These are phyloP conservation scores for Candida palmyrensis DNA, from an alignment of 805 yeast species.

Conservation along the genomic window DNA sequence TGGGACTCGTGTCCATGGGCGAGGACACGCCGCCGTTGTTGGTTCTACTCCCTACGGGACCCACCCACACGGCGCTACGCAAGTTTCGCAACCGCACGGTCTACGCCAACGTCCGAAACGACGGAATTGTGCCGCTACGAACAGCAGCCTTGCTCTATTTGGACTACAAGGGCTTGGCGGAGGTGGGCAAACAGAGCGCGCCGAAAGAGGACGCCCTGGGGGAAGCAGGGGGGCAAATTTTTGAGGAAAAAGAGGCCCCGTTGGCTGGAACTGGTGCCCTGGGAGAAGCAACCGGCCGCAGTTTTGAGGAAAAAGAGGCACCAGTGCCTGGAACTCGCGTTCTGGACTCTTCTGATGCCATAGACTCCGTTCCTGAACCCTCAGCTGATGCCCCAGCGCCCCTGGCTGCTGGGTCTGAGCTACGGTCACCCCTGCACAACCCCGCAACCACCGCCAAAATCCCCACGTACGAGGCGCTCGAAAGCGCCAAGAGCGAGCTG, in stretches of 20 bases:
- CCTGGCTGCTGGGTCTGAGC: no score
- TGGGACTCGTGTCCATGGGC: slow-evolving; percentile 55
- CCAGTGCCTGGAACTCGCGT: slow-evolving; percentile 4
- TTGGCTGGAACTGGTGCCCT: not conserved
- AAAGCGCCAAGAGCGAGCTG: not conserved
- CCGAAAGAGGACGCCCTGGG: no score
- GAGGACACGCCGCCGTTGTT: slow-evolving; percentile 57
- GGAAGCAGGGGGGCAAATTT: no score
- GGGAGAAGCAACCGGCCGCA: not conserved
- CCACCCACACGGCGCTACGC: slow-evolving; percentile 60
- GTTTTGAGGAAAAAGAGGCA: not conserved
- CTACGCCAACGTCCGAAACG: slow-evolving; percentile 87
- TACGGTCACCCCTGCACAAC: no score
- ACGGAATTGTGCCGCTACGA: slow-evolving; percentile 92
- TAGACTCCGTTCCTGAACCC: no score
- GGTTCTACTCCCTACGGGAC: slow-evolving; percentile 69
- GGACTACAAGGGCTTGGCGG: slow-evolving; percentile 67
- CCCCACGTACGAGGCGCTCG: slow-evolving; percentile 4
- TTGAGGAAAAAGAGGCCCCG: slow-evolving; percentile 8
- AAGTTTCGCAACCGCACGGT: slow-evolving; percentile 67
- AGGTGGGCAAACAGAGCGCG: slow-evolving; percentile 12
- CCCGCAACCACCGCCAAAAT: slow-evolving; percentile 8
- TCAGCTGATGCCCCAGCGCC: no score
- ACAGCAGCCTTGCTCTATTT: slow-evolving; percentile 82
- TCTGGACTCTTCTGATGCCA: not conserved